phyloP scores from a whole-genome alignment of 1,139 yeast genomes.

The Kurtzmaniella quercitrusa region DNA sequence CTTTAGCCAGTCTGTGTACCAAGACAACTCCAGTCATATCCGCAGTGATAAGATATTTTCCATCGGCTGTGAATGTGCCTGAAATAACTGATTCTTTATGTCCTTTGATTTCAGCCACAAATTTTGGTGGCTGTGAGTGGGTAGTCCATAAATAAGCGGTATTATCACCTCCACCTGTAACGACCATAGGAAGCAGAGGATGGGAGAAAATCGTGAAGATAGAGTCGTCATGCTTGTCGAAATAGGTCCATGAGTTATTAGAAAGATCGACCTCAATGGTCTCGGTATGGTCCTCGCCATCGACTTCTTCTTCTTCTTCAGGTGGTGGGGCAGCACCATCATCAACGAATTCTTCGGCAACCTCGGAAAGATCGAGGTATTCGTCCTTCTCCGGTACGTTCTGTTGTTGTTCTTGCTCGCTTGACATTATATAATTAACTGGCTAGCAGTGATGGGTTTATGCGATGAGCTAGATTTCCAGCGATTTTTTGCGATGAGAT shows the following conservation, averaged over 20 bases:
- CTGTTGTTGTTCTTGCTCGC: constrained; percentile 8
- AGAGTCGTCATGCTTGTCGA: constrained; percentile 84
- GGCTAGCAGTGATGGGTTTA: neutral
- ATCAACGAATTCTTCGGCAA: constrained; percentile 53
- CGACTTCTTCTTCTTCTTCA: constrained; percentile 28
- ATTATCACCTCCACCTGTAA: constrained; percentile 89
- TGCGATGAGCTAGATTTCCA: constrained; percentile 2
- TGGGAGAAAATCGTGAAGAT: constrained; percentile 75
- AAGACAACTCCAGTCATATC: constrained; percentile 91
- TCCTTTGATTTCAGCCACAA: constrained; percentile 69
- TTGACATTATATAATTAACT: constrained; percentile 2
- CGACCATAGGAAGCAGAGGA: constrained; percentile 74
- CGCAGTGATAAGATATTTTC: constrained; percentile 76
- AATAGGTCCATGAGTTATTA: constrained; percentile 84
- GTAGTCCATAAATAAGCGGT: constrained; percentile 89
- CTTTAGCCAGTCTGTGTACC: constrained; percentile 65
- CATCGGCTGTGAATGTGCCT: constrained; percentile 81
- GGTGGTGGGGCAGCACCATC: constrained; percentile 34
- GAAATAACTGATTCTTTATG: constrained; percentile 86
- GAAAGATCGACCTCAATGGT: constrained; percentile 60
- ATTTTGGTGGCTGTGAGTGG: constrained; percentile 75
- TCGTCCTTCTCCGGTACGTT: constrained; percentile 40
- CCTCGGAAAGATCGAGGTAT: constrained; percentile 53
- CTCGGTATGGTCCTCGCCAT: constrained; percentile 26
- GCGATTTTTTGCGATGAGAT: constrained; percentile 3